A percentile compares a stretch with the other conserved stretches of the same genome.
These are phyloP conservation scores for Fusarium sp. DNA, from an alignment of 2,329 filamentous ascomycete species.

Conservation along the genomic window DNA sequence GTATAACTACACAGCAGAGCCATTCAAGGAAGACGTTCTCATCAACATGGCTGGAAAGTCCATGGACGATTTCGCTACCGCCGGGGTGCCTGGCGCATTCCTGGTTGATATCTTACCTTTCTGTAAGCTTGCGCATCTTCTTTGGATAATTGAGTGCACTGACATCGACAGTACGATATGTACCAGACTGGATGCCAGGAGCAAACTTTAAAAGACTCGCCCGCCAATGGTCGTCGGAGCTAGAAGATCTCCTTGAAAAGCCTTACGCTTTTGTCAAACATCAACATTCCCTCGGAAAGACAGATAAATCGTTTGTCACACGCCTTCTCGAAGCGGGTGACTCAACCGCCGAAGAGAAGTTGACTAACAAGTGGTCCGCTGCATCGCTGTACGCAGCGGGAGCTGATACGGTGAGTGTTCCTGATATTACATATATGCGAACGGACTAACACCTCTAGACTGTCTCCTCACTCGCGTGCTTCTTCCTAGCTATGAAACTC, in stretches of 20 bases:
- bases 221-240: slow-evolving; percentile 17
- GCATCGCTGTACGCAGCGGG: slow-evolving; percentile 37
- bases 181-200: slow-evolving; percentile 38
- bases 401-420: slow-evolving; percentile 35
- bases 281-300: slow-evolving; percentile 15
- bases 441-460: slow-evolving; percentile 10
- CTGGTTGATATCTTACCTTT: slow-evolving; percentile 39
- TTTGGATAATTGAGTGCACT: background rate
- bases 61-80: slow-evolving; percentile 30
- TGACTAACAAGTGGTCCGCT: slow-evolving; percentile 40
- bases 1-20: slow-evolving; percentile 39
- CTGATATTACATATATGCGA: background rate
- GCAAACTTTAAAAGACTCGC: slow-evolving; percentile 28
- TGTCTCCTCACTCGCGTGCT: slow-evolving; percentile 32
- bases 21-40: slow-evolving; percentile 28
- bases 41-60: slow-evolving; percentile 34
- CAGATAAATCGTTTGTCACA: slow-evolving; percentile 25
- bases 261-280: slow-evolving; percentile 37
- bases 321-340: slow-evolving; percentile 24
- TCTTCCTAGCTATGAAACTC: slow-evolving; percentile 35
- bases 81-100: slow-evolving; percentile 31
- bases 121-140: slow-evolving; percentile 8
- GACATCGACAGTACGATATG: slow-evolving; percentile 14
- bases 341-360: slow-evolving; percentile 14
- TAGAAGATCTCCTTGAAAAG: slow-evolving; percentile 16